Evolutionary conservation across 2,329 filamentous ascomycete species (phyloP), one percentile per base, ranked within the genome.

Genomic region (Monilinia fructigena): DNA sequence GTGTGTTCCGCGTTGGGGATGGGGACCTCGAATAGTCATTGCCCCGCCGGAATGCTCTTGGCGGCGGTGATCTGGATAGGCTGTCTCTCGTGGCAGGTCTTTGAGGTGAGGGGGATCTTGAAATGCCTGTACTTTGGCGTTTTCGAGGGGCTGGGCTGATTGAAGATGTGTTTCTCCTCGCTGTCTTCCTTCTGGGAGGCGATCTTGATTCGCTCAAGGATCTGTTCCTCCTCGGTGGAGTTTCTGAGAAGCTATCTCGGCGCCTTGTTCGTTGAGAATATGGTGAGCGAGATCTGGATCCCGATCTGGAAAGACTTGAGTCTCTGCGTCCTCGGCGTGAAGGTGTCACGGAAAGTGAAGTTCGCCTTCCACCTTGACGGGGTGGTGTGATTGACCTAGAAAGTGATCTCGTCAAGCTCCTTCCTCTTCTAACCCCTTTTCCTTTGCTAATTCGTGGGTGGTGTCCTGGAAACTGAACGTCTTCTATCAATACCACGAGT

Each of bases 381-480:
- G 70, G 68, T 31, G 71, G 70, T 20, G 72, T 69, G 23, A 68
- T 31, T 26, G 72, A 73, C 26, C 70, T 63, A 23, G 67, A 68
- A 40, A 63, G 11, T n/a, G 58, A 66, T 67, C 73, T 71, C 14
- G 73, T 73, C n/a, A 66, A 55, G 52, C 74, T 75, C 66, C 74
- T 70, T 20, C 70, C 70, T 68, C 74, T 71, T 40, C 65, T 56
- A 38, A 63, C 66, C 14, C 63, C 69, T 48, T 68, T 70, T 55
- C 69, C 66, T 52, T 68, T 72, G 23, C 68, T 45, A 28, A 55
- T 67, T 54, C 65, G 68, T 20, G 69, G n/a, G 66, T 10, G 70
- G 69, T 16, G 69, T 67, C n/a, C 67, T 52, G 38, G 72, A 72
- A 52, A 55, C 16, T 40, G 61, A 55, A 26, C 42, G 66, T 26